Percentiles rank a stretch among this genome's conserved stretches.
Conservation (phyloP, 257 asterid genomes). For the Jaltomata sinuosa region DNA sequence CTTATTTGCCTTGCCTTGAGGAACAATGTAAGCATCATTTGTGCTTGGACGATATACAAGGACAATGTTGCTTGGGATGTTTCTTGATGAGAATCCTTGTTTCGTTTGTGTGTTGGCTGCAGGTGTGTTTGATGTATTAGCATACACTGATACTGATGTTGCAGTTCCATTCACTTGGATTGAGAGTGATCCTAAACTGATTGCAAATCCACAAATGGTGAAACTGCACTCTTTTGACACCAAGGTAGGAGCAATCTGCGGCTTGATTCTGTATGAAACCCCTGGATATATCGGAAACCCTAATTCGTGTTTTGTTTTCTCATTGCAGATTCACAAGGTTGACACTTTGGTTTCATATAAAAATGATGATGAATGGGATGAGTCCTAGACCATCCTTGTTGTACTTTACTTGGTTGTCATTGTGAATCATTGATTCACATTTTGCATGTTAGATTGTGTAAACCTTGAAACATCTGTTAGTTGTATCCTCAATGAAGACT, state of each 20-base stretch:
- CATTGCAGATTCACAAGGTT: conserved; percentile 88
- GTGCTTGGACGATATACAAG: background rate
- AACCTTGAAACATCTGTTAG: background rate
- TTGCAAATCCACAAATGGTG: conserved; percentile 92
- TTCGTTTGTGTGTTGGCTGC: background rate
- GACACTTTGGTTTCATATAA: conserved; percentile 90
- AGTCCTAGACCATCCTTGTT: conserved; percentile 13
- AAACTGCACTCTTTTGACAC: conserved; percentile 90
- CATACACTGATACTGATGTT: conserved; percentile 77
- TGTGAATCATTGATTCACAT: conserved; percentile 29
- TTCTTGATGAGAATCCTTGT: background rate
- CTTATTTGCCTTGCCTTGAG: conserved; percentile 92
- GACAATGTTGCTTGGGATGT: background rate
- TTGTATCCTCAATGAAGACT: background rate
- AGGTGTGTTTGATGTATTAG: conserved; percentile 88
- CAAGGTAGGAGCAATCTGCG: conserved; percentile 38
- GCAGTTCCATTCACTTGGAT: conserved; percentile 84
- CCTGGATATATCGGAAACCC: background rate
- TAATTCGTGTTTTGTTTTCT: background rate
- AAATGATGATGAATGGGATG: conserved; percentile 86
- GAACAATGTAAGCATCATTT: conserved; percentile 59
- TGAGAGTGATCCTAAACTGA: conserved; percentile 95
- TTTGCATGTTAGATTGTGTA: background rate
- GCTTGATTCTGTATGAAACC: background rate
- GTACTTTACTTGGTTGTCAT: background rate